Conservation (phyloP, 2,329 filamentous ascomycete species). For the Drechslerella coelobrocha region DNA sequence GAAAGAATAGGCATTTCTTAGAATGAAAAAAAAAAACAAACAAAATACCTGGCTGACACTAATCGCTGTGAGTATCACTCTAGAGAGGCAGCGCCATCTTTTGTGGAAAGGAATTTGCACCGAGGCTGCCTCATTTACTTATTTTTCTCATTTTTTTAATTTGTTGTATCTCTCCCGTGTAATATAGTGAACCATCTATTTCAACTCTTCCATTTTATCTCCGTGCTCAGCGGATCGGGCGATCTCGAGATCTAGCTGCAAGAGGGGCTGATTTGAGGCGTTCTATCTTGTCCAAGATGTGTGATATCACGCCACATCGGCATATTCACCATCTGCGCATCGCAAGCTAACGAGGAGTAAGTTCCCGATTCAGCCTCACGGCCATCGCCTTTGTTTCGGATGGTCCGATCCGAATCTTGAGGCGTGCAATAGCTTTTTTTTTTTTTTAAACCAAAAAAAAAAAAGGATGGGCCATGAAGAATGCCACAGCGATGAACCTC, state of each 20-base stretch:
- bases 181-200: constrained; percentile 48
- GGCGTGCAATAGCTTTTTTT: constrained; percentile 5
- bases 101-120: too few species aligned
- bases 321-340: too few species aligned
- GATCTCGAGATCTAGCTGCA: neutral
- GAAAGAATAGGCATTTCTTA: constrained; percentile 19
- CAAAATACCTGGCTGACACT: too few species aligned
- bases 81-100: too few species aligned
- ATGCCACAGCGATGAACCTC: too few species aligned
- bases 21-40: constrained; percentile 14
- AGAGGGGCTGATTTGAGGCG: constrained; percentile 8
- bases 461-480: too few species aligned
- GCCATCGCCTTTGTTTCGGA: neutral
- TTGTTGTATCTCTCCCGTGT: constrained; percentile 34
- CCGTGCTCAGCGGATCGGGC: too few species aligned
- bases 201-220: constrained; percentile 24
- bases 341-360: too few species aligned
- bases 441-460: neutral
- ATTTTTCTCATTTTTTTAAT: too few species aligned
- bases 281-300: neutral
- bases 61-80: too few species aligned
- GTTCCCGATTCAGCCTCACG: constrained; percentile 14
- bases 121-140: constrained; percentile 1
- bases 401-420: constrained; percentile 13
- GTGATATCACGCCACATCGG: too few species aligned